Evolutionary conservation across 331 rosid species (phyloP).

Genomic region (Malus hybrid): DNA sequence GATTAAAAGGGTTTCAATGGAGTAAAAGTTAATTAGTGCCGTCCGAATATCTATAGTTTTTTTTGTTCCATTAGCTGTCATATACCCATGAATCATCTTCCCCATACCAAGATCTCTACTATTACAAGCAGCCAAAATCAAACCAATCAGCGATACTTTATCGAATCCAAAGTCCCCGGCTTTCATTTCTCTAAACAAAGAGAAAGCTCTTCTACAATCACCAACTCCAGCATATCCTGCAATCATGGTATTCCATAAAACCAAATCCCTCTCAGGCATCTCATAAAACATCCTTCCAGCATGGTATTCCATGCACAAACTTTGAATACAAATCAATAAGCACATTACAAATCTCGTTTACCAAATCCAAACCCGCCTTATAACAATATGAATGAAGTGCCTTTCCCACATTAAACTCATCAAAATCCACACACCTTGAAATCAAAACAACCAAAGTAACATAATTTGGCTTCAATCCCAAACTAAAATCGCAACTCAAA

Average conservation of each 20-base stretch:
- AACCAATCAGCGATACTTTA: slow-evolving; percentile 4
- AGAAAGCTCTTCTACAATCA: slow-evolving; percentile 4
- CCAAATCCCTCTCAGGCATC: slow-evolving; percentile 19
- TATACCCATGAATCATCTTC: slow-evolving; percentile 14
- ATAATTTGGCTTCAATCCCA: slow-evolving; percentile 13
- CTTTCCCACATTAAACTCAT: slow-evolving; percentile 2
- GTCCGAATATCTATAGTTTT: not conserved
- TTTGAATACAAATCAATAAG: slow-evolving; percentile 17
- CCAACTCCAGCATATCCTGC: slow-evolving; percentile 16
- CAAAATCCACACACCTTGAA: slow-evolving; percentile 15
- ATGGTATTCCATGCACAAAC: not conserved
- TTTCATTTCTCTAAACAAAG: slow-evolving; percentile 17
- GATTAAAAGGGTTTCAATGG: not conserved
- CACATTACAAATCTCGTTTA: slow-evolving; percentile 6
- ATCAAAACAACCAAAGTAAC: slow-evolving; percentile 14
- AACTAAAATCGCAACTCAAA: not conserved
- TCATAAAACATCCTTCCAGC: slow-evolving; percentile 1
- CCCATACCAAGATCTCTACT: slow-evolving; percentile 8
- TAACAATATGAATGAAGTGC: slow-evolving; percentile 9
- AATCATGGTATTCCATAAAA: slow-evolving; percentile 17
- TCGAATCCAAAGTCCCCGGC: slow-evolving; percentile 1
- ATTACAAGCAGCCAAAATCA: slow-evolving; percentile 12
- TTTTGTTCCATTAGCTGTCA: slow-evolving; percentile 2
- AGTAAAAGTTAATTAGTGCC: slow-evolving; percentile 8
- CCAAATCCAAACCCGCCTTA: slow-evolving; percentile 10